Conservation (phyloP, 192 early-diverging fungal genomes). For the Umbelopsis vinacea region DNA sequence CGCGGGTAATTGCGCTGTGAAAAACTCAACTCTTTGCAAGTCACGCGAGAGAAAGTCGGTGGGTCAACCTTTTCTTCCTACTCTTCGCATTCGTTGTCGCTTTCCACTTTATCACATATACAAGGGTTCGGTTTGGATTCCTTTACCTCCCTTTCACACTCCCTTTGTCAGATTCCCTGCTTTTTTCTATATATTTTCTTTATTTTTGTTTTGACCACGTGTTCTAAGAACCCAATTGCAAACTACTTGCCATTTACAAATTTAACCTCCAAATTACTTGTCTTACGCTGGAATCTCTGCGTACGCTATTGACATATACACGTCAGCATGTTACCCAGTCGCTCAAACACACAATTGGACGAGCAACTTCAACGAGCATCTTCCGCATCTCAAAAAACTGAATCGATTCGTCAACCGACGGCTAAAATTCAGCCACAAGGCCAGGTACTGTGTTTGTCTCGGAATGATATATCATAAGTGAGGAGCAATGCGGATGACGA, state of each 20-base stretch:
- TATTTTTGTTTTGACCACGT: conserved; percentile 23
- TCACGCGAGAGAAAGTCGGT: background rate
- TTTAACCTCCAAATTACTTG: background rate
- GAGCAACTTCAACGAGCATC: conserved; percentile 7
- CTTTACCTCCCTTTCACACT: background rate
- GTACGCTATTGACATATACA: background rate
- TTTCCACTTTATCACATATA: background rate
- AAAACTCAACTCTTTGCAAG: no score
- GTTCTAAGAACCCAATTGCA: conserved; percentile 5
- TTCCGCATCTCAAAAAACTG: conserved; percentile 6
- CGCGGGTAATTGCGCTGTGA: no score
- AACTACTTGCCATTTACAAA: background rate
- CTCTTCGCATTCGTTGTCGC: background rate
- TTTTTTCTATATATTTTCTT: background rate
- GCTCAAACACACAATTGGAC: conserved; percentile 13
- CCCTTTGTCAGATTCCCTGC: background rate
- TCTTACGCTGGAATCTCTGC: background rate
- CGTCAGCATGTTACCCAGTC: conserved; percentile 6
- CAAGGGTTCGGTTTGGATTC: conserved; percentile 1
- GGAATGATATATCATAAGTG: background rate
- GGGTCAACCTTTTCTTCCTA: no score
- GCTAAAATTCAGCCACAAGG: conserved; percentile 19
- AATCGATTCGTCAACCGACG: conserved; percentile 19
- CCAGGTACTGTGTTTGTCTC: conserved; percentile 20
- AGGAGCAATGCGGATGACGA: background rate